Percentiles rank a stretch among this genome's conserved stretches.
Evolutionary conservation across 495 filamentous ascomycete genomes (phyloP).

Genomic region (Friedmanniomyces simplex): DNA sequence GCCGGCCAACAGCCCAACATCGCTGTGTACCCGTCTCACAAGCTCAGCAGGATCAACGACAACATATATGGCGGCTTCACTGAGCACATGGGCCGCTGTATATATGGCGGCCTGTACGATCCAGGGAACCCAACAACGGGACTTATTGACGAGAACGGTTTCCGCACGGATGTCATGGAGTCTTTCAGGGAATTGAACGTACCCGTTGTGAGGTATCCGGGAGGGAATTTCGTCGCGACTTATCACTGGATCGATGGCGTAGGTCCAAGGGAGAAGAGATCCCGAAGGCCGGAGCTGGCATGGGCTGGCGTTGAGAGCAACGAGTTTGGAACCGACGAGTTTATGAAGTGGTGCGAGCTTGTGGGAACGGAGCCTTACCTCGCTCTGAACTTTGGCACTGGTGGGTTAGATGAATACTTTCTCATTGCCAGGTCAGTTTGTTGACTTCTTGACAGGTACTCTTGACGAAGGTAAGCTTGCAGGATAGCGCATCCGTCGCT

Average conservation of each 20-base stretch:
- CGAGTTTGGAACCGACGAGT: constrained; percentile 73
- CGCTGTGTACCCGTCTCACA: constrained; percentile 47
- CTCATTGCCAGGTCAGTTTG: neutral
- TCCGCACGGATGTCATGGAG: constrained; percentile 62
- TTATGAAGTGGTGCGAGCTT: constrained; percentile 64
- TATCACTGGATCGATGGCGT: constrained; percentile 78
- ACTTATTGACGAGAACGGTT: constrained; percentile 62
- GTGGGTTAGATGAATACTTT: no score
- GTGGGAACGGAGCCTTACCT: constrained; percentile 64
- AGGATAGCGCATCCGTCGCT: neutral
- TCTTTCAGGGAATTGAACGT: constrained; percentile 59
- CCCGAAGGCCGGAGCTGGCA: constrained; percentile 57
- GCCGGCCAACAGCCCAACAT: constrained; percentile 49
- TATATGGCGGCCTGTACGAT: constrained; percentile 78
- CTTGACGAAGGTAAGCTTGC: neutral
- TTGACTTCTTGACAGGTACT: neutral
- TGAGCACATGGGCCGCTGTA: constrained; percentile 61
- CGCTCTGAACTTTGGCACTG: constrained; percentile 66
- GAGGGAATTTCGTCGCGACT: constrained; percentile 70
- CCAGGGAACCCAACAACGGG: constrained; percentile 43
- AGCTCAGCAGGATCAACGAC: constrained; percentile 57
- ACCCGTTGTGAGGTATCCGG: constrained; percentile 68
- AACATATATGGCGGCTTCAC: constrained; percentile 70
- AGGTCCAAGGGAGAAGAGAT: constrained; percentile 56
- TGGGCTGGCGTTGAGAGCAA: constrained; percentile 68